A percentile compares a stretch with the other conserved stretches of the same genome.
Evolutionary conservation across 805 yeast species (phyloP).

Genomic region (Metschnikowia anglica): DNA sequence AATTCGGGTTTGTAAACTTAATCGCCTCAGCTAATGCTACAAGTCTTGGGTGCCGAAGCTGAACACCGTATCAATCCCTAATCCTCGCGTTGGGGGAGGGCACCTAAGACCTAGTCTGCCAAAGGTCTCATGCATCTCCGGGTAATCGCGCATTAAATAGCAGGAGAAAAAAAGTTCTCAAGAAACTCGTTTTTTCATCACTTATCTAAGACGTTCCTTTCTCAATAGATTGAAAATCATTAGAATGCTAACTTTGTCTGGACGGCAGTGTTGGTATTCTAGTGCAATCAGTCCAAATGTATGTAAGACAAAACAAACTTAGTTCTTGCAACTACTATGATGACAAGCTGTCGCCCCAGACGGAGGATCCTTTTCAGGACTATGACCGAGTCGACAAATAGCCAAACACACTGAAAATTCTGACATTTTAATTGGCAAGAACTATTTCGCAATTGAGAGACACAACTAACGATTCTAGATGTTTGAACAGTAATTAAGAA

Average conservation of each 20-base stretch:
- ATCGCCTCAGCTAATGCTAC: background rate
- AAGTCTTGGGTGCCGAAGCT: background rate
- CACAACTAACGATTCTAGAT: constrained; percentile 16
- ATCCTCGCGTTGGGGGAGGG: background rate
- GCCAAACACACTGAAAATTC: constrained; percentile 65
- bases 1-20: constrained; percentile 2
- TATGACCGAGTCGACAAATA: constrained; percentile 66
- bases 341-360: constrained; percentile 77
- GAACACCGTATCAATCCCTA: background rate
- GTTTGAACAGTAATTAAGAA: background rate
- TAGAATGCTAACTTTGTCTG: constrained; percentile 5
- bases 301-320: constrained; percentile 9
- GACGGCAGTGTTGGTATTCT: constrained; percentile 6
- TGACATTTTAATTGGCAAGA: constrained; percentile 31
- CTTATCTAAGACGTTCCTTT: background rate
- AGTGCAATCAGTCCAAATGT: constrained; percentile 14
- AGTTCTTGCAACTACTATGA: constrained; percentile 34
- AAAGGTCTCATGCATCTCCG: constrained; percentile 5
- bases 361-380: constrained; percentile 62
- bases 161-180: constrained; percentile 1
- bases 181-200: background rate
- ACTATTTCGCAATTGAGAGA: background rate
- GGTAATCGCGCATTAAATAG: constrained; percentile 11
- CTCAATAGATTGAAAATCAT: constrained; percentile 1
- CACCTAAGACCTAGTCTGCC: background rate